Base-by-base conservation (phyloP, 2,329 filamentous ascomycete species). In the Ramularia collo-cygni region DNA sequence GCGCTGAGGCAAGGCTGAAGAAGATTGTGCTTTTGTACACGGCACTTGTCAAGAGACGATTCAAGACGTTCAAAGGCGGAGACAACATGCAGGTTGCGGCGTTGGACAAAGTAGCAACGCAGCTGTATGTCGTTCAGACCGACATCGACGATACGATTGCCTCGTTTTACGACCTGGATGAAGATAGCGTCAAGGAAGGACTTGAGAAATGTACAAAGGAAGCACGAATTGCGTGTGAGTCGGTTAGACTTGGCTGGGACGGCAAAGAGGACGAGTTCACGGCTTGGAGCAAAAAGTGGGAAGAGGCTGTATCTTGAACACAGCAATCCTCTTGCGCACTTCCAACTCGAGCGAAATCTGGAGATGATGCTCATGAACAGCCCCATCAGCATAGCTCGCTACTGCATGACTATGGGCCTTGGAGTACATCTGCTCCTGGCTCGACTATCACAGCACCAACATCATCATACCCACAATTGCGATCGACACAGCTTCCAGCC, bases 181-280 rank as follows among this genome's bases (percentile, higher is more conserved):
- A 69, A 0, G 62, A 66, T 1, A 69, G 75, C 17, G 81, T 83
- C 31, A 78, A 80, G 51, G 59, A 62, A 5, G 64, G 65, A 15
- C 72, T 86, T 65, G 69, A 75, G 4, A 67, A 71, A 28, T 81
- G 80, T 52, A 77, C 80, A 44, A 64, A 68, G 1, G 72, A 78
- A 36, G 79, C 82, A 0, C 74, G 75, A 49, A 66, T 63, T 1
- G 74, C 72, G 0, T 70, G 74, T 0, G 71, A 76, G 40, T 56
- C 81, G 34, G 62, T 85, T 9, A 66, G 67, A 35, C 65, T 69
- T 43, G 69, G 71, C 14, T 89, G 84, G 83, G 64, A 74, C 2
- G 80, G 74, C 0, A 63, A 73, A 33, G 70, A 75, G 13, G 88
- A 95, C 54, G 85, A 83, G 54, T 94, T 93, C 56, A 83, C 80